Evolutionary conservation across 2,329 filamentous ascomycete genomes (phyloP).

Genomic region (Setomelanomma holmii): DNA sequence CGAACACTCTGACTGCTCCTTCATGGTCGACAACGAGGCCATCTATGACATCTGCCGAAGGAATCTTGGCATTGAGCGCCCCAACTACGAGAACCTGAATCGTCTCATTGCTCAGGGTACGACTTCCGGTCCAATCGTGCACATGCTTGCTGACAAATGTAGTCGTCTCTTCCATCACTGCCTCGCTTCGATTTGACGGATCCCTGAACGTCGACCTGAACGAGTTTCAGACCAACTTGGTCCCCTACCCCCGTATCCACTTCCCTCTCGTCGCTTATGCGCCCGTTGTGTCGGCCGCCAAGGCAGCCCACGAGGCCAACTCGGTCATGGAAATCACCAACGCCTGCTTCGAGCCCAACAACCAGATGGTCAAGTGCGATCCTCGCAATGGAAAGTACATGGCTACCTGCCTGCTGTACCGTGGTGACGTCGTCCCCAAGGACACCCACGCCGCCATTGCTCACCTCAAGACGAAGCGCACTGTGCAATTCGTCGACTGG

Average conservation of each 20-base stretch:
- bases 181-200: slow-evolving; percentile 96
- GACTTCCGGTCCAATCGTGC: slow-evolving; percentile 12
- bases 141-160: slow-evolving; percentile 26
- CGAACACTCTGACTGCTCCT: slow-evolving; percentile 99
- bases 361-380: slow-evolving; percentile 99
- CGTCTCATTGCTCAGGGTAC: slow-evolving; percentile 94
- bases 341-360: slow-evolving; percentile 99
- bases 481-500: slow-evolving; percentile 99
- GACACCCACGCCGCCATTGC: slow-evolving; percentile 92
- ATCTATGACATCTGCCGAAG: slow-evolving; percentile 99
- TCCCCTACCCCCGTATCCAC: slow-evolving; percentile 98
- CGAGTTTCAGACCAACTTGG: slow-evolving; percentile 99
- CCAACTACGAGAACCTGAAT: slow-evolving; percentile 99
- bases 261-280: slow-evolving; percentile 98
- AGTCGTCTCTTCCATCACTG: slow-evolving; percentile 98
- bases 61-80: slow-evolving; percentile 95
- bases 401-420: slow-evolving; percentile 97
- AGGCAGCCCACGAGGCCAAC: slow-evolving; percentile 97
- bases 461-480: slow-evolving; percentile 98
- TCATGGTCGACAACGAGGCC: slow-evolving; percentile 99
- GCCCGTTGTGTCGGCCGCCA: slow-evolving; percentile 91
- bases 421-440: slow-evolving; percentile 96
- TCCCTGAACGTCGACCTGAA: slow-evolving; percentile 99
- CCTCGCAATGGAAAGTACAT: slow-evolving; percentile 99
- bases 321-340: slow-evolving; percentile 98